Conservation (phyloP, 2,329 filamentous ascomycete species). For the Paracorniculantispora psalliotae region DNA sequence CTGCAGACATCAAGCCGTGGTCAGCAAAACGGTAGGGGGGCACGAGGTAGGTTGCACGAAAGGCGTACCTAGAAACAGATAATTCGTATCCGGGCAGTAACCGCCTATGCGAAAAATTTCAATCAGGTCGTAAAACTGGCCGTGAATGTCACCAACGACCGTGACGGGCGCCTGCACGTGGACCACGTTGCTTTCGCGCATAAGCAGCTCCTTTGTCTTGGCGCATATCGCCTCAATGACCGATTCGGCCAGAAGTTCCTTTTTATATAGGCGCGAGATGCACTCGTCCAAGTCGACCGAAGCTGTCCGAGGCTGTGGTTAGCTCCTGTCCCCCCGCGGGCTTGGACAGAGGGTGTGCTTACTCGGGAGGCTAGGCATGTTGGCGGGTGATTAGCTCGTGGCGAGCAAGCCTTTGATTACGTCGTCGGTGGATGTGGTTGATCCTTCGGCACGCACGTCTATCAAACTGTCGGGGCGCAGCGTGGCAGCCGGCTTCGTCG, state of each 20-base stretch:
- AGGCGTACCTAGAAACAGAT: conserved; percentile 90
- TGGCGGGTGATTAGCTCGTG: background rate
- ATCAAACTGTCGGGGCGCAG: background rate
- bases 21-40: background rate
- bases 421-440: no score
- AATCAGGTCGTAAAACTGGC: conserved; percentile 98
- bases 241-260: conserved; percentile 92
- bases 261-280: conserved; percentile 93
- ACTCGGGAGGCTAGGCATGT: conserved; percentile 57
- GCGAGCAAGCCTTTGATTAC: background rate
- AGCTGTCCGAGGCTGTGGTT: conserved; percentile 44
- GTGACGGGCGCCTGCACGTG: conserved; percentile 94
- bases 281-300: conserved; percentile 98
- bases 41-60: background rate
- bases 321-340: background rate
- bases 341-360: conserved; percentile 23
- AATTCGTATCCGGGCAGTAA: conserved; percentile 97
- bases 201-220: conserved; percentile 96
- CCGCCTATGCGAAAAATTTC: conserved; percentile 99
- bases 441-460: no score
- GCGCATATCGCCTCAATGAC: conserved; percentile 99
- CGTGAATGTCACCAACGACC: conserved; percentile 96
- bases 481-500: conserved; percentile 15
- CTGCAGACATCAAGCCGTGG: conserved; percentile 42
- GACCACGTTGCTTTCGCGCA: conserved; percentile 99